A percentile compares a stretch with the other conserved stretches of the same genome.
Evolutionary conservation across 176 grass and related monocot species (phyloP).

Genomic region (Olyra latifolia): DNA sequence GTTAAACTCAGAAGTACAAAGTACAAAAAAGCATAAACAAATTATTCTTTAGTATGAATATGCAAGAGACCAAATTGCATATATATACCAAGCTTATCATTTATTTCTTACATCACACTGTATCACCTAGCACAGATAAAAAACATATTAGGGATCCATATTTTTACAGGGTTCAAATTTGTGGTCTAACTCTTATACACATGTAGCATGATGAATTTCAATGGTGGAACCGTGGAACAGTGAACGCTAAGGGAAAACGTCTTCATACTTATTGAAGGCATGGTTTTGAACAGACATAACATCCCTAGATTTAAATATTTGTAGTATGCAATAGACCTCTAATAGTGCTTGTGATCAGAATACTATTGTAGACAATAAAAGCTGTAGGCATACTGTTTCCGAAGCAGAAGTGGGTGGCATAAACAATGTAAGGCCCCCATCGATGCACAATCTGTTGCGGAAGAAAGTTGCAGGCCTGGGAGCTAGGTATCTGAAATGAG

Average conservation of each 20-base stretch:
- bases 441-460: conserved; percentile 83
- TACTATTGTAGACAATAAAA: conserved; percentile 5
- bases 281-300: not conserved
- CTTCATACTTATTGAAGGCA: not conserved
- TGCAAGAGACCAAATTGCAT: not conserved
- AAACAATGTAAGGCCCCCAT: conserved; percentile 95
- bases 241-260: not conserved
- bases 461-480: conserved; percentile 75
- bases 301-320: conserved; percentile 1
- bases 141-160: not conserved
- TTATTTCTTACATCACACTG: not conserved
- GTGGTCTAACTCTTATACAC: not conserved
- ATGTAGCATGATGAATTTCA: conserved; percentile 5
- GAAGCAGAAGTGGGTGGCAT: conserved; percentile 97
- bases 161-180: not conserved
- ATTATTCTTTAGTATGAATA: not conserved
- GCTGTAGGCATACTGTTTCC: conserved; percentile 52
- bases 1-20: not conserved
- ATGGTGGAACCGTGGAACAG: not conserved
- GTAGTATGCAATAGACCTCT: not conserved
- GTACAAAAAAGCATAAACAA: not conserved
- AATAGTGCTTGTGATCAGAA: not conserved
- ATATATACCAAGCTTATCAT: not conserved
- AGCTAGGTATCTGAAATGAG: conserved; percentile 69
- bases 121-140: not conserved